phyloP scores from a whole-genome alignment of 306 rosid genomes.

The Casuarina equisetifolia region DNA sequence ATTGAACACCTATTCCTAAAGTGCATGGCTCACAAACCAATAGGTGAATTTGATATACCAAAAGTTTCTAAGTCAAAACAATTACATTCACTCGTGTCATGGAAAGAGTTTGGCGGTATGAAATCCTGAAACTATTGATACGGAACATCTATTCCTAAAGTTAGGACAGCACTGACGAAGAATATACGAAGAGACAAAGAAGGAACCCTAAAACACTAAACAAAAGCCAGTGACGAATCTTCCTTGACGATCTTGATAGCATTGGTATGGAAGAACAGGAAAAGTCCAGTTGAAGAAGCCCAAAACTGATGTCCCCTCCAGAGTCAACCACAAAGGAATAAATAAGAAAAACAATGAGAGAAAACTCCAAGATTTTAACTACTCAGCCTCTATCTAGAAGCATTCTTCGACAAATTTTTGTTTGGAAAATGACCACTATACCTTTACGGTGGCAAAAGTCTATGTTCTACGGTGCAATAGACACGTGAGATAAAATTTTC shows the following conservation, averaged over 20 bases:
- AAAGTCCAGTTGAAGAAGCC: slow-evolving; percentile 45
- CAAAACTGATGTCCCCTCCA: slow-evolving; percentile 56
- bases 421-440: too few species aligned
- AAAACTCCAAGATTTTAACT: slow-evolving; percentile 52
- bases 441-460: too few species aligned
- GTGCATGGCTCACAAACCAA: too few species aligned
- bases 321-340: slow-evolving; percentile 63
- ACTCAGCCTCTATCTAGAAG: slow-evolving; percentile 56
- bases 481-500: too few species aligned
- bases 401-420: slow-evolving; percentile 13
- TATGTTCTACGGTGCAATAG: too few species aligned
- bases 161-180: slow-evolving; percentile 41
- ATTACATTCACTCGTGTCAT: not conserved
- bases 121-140: slow-evolving; percentile 3
- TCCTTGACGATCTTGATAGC: slow-evolving; percentile 46
- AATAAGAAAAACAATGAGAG: slow-evolving; percentile 41
- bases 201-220: slow-evolving; percentile 47
- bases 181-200: slow-evolving; percentile 47
- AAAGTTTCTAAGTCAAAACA: not conserved
- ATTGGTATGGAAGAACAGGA: slow-evolving; percentile 45
- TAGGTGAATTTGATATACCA: not conserved
- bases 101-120: not conserved
- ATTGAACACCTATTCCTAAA: not conserved
- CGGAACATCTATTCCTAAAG: not conserved
- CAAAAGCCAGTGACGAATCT: slow-evolving; percentile 45